Base-by-base conservation (phyloP, 306 rosid genomes). In the Dryas alaskensis region DNA sequence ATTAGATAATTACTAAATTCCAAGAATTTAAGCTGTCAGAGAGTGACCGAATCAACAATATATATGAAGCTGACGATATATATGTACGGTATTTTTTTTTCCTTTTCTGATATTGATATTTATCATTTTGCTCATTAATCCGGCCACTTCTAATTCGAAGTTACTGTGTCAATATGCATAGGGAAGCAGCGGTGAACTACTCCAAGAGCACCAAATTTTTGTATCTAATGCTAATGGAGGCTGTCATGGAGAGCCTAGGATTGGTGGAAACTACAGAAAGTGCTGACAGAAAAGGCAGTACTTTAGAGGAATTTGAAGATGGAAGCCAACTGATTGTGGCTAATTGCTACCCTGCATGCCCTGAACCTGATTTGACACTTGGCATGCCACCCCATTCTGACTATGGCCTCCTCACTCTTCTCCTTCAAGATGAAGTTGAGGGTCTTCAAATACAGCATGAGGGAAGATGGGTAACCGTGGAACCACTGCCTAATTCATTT, bases 341-440 rank as follows among this genome's bases (percentile, higher is more conserved):
- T 0, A 80, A 80, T n/a, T 80, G 76, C 55, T 80, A 80, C 60
- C 83, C 83, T 13, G 48, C 80, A 50, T 75, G 83, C 70, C 83
- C 83, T 8, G 76, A 80, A n/a, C 83, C 83, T 3, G 83, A 75
- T 4, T 49, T 75, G 64, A 74, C 83, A 46, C 62, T 80, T 45
- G 83, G 83, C 12, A 3, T 80, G 63, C 79, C 69, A 3, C 63
- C 83, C 1, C 83, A 80, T 44, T 80, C 83, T 4, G 83, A 80
- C 67, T 80, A 75, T 42, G 80, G 80, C 53, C 65, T 80, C 10
- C 83, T 80, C 49, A 80, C 80, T 69, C 69, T 80, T 54, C 76
- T 80, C 6, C 83, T 80, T 19, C 83, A 80, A 69, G 80, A 80
- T 31, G 62, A 51, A 60, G 72, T 74, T 13, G 42, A 69, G 27